Evolutionary conservation across 208 protist species (phyloP).

Genomic region (Leishmania arabica): DNA sequence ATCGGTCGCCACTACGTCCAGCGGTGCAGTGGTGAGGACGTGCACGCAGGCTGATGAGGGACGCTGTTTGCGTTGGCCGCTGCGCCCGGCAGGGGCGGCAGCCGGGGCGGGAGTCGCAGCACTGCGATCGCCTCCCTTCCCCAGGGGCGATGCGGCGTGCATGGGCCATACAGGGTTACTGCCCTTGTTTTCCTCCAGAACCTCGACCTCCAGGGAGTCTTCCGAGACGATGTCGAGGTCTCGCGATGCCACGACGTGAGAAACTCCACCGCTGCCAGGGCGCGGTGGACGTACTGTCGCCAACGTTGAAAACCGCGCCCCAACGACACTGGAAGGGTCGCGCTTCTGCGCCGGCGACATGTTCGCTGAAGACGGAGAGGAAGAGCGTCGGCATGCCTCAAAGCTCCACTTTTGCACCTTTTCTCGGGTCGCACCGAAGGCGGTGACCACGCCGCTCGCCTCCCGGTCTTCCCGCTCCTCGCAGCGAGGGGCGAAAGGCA

Average conservation of each 20-base stretch:
- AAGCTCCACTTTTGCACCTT: constrained; percentile 5
- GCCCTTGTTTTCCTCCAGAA: constrained; percentile 15
- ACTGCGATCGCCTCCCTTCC: background rate
- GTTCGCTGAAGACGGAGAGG: background rate
- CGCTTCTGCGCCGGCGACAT: background rate
- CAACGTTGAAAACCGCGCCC: background rate
- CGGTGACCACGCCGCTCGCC: constrained; percentile 20
- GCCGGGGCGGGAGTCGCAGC: background rate
- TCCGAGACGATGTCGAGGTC: constrained; percentile 20
- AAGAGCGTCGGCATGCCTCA: background rate
- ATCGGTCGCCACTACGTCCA: background rate
- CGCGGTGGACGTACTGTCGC: constrained; percentile 1
- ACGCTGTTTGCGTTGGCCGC: constrained; percentile 1
- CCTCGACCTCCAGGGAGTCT: constrained; percentile 34
- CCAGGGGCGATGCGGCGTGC: background rate
- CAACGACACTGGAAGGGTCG: background rate
- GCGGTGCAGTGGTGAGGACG: background rate
- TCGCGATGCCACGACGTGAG: background rate
- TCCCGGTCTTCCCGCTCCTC: constrained; percentile 21
- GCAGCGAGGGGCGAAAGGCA: background rate
- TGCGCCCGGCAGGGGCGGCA: background rate
- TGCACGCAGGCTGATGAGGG: constrained; percentile 28
- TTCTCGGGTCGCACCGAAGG: constrained; percentile 11
- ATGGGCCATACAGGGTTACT: background rate
- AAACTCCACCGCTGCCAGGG: background rate